Evolutionary conservation across 2,329 filamentous ascomycete genomes (phyloP), one percentile per base, ranked within the genome.

Genomic region (Magnaporthiopsis rhizophila): DNA sequence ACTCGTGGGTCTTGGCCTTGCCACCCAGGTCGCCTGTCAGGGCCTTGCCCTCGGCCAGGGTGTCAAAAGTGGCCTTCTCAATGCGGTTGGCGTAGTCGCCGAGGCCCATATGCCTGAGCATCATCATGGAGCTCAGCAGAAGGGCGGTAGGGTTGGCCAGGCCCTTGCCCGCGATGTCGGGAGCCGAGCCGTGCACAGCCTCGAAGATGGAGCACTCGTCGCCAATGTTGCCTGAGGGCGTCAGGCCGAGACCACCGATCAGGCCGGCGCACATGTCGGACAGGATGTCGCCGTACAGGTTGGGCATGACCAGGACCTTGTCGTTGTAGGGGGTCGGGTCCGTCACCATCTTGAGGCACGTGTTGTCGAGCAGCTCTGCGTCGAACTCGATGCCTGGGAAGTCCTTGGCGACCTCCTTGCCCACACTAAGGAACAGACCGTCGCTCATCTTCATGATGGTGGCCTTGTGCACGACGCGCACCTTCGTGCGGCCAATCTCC

Each of bases 401-500:
- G 76, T 98, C 93, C 87, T 96, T 96, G 78, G 92, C 85, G 70
- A 99, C 87, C 67, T 95, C 86, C 71, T 88, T 83, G 71, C 89
- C 95, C 68, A 90, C 92, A 79, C 86, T 90, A 71, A 99, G 86
- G 88, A 99, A 99, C 67, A 99, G 91, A 81, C 95, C 95, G 78
- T 99, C 95, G 76, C 90, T 94, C 91, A 97, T 96, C 88, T 99
- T 99, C 95, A 99, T 99, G 83, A 99, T 99, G 76, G 95, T 98
- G 78, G 95, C 95, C 87, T 99, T 99, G 90, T 99, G 95, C 69
- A 98, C 93, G 66, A 92, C 94, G 75, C 93, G 92, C 74, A 98
- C 94, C 90, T 97, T 97, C 77, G 88, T 93, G 84, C 91, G 91
- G 80, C 93, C 92, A 74, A 97, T 90, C 72, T 91, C 87, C 79